A percentile compares a stretch with the other conserved stretches of the same genome.
Evolutionary conservation across 1,284 basidiomycete genomes (phyloP).

Genomic region (Tilletia indica): DNA sequence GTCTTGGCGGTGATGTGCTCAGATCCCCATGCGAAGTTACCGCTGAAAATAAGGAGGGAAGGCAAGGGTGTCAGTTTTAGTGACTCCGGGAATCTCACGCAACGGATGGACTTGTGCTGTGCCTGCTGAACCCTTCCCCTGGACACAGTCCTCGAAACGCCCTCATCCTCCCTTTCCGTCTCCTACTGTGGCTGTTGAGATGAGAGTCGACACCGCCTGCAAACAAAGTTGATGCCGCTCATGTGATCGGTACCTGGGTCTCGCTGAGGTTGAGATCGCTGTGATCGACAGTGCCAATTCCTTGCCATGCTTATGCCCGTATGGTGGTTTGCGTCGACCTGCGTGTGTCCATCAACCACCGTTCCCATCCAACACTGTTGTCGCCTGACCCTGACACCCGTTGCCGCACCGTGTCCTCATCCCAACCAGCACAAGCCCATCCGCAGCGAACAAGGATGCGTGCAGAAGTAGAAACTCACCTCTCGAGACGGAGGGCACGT

Average conservation of each 20-base stretch:
- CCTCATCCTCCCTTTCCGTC: background rate
- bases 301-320: too few species aligned
- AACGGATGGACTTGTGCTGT: too few species aligned
- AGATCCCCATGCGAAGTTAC: constrained; percentile 56
- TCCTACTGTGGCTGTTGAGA: background rate
- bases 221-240: too few species aligned
- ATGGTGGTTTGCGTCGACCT: too few species aligned
- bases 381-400: too few species aligned
- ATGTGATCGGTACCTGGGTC: too few species aligned
- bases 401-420: background rate
- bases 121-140: background rate
- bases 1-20: constrained; percentile 56
- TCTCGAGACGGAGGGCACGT: constrained; percentile 54
- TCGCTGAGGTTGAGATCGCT: too few species aligned
- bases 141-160: background rate
- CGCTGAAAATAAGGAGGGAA: constrained; percentile 25
- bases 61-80: background rate
- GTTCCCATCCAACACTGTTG: too few species aligned
- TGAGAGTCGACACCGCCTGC: too few species aligned
- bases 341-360: too few species aligned
- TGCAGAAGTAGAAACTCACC: constrained; percentile 22
- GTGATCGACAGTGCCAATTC: too few species aligned
- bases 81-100: too few species aligned
- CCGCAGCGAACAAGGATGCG: background rate
- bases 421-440: background rate